Evolutionary conservation across 257 asterid species (phyloP).

Genomic region (Salvia miltiorrhiza): DNA sequence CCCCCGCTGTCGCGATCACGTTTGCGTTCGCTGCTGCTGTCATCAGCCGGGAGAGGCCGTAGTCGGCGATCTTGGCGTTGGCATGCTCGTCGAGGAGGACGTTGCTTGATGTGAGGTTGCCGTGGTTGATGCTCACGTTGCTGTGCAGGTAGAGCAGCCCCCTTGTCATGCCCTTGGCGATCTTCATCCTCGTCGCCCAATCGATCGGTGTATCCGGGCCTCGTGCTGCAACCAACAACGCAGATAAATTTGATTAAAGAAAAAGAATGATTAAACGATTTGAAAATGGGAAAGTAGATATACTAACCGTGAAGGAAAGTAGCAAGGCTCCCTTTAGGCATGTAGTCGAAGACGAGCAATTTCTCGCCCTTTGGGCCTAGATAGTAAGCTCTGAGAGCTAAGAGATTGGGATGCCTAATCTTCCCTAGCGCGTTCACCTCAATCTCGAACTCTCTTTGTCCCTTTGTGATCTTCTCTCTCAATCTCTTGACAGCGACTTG

Average conservation of each 20-base stretch:
- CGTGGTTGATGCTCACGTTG: conserved; percentile 67
- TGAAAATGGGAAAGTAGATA: too few species aligned
- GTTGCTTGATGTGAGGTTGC: conserved; percentile 91
- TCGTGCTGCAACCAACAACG: conserved; percentile 69
- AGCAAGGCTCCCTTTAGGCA: conserved; percentile 84
- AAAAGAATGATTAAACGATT: too few species aligned
- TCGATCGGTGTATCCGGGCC: conserved; percentile 71
- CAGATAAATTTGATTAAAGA: too few species aligned
- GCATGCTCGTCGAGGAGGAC: conserved; percentile 67
- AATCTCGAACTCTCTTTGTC: conserved; percentile 76
- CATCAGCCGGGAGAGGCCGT: conserved; percentile 85
- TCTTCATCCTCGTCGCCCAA: conserved; percentile 80
- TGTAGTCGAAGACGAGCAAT: conserved; percentile 89
- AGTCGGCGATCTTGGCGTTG: conserved; percentile 72
- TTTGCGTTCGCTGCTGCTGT: conserved; percentile 85
- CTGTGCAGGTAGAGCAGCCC: conserved; percentile 82
- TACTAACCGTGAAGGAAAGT: conserved; percentile 83
- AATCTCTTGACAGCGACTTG: conserved; percentile 92
- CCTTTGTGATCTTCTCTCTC: conserved; percentile 88
- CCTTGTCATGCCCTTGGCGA: conserved; percentile 74
- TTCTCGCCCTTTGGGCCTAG: conserved; percentile 97
- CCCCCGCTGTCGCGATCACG: conserved; percentile 88
- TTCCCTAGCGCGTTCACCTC: conserved; percentile 80
- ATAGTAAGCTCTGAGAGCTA: conserved; percentile 90
- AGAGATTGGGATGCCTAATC: conserved; percentile 80